Percentiles rank a stretch among this genome's conserved stretches.
Evolutionary conservation across 2,329 filamentous ascomycete genomes (phyloP).

Genomic region (Tothia fuscella): DNA sequence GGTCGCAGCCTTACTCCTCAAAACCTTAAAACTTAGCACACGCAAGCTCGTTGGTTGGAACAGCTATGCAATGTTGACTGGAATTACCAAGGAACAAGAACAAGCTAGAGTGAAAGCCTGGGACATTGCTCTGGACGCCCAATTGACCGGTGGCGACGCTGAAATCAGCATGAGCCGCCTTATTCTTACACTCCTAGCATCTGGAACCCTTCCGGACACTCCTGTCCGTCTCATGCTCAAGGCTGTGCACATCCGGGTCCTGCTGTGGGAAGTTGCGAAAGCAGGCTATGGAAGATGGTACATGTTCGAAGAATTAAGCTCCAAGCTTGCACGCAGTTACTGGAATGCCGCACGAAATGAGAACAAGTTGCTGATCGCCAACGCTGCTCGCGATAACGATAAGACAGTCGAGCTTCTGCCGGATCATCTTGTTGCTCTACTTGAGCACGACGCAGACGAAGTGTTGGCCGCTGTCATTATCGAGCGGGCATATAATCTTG

Average conservation of each 20-base stretch:
- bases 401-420: conserved; percentile 53
- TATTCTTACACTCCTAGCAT: conserved; percentile 75
- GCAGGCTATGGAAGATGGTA: conserved; percentile 52
- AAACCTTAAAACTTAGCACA: conserved; percentile 70
- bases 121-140: conserved; percentile 86
- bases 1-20: conserved; percentile 65
- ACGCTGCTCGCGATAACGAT: conserved; percentile 17
- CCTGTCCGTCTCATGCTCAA: conserved; percentile 81
- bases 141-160: conserved; percentile 78
- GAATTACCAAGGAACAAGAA: conserved; percentile 74
- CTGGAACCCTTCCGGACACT: conserved; percentile 73
- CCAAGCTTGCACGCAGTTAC: conserved; percentile 59
- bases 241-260: conserved; percentile 78
- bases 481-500: conserved; percentile 78
- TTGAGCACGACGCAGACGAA: conserved; percentile 70
- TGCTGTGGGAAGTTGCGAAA: conserved; percentile 68
- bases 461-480: conserved; percentile 68
- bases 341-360: conserved; percentile 73
- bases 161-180: conserved; percentile 83
- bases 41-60: conserved; percentile 66
- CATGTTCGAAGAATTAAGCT: conserved; percentile 56
- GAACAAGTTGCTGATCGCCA: conserved; percentile 30
- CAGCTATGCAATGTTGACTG: conserved; percentile 67
- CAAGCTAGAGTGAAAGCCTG: conserved; percentile 79
- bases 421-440: conserved; percentile 60